Conservation (phyloP, 2,329 filamentous ascomycete species). For the Ophiostoma fasciatum region DNA sequence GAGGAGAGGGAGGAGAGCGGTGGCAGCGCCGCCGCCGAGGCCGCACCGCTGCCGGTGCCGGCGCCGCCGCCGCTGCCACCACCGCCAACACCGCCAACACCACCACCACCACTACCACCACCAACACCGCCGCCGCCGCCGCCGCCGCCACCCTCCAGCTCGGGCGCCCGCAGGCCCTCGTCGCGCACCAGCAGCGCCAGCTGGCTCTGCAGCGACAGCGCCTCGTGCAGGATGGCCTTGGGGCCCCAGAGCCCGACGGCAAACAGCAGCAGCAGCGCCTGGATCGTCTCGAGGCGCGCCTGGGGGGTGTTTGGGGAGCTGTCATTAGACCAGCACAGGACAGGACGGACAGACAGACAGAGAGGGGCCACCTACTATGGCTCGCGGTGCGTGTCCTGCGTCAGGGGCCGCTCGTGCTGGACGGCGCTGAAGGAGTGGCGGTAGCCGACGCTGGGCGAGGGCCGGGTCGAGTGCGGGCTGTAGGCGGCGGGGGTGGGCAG, state of each 20-base stretch:
- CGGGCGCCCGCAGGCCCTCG: slow-evolving; percentile 42
- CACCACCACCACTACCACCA: no score
- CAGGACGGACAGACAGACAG: not conserved
- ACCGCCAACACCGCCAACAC: no score
- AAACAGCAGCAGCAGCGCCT: slow-evolving; percentile 46
- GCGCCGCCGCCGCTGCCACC: no score
- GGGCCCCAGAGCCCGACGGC: slow-evolving; percentile 46
- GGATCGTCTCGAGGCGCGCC: slow-evolving; percentile 48
- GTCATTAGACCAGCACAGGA: no score
- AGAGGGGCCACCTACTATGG: slow-evolving; percentile 33
- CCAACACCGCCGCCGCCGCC: no score
- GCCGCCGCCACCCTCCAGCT: no score
- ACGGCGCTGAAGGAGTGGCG: slow-evolving; percentile 44
- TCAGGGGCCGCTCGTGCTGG: slow-evolving; percentile 39
- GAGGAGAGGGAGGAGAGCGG: no score
- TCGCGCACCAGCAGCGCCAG: slow-evolving; percentile 43
- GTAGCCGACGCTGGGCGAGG: slow-evolving; percentile 41
- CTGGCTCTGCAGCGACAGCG: slow-evolving; percentile 42
- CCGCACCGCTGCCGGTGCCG: no score
- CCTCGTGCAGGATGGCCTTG: slow-evolving; percentile 44
- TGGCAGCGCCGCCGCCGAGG: slow-evolving; percentile 4
- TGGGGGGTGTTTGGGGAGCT: slow-evolving; percentile 45
- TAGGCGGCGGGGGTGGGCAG: slow-evolving; percentile 43
- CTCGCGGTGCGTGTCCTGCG: slow-evolving; percentile 43
- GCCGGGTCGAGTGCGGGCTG: slow-evolving; percentile 43